phyloP scores from a whole-genome alignment of 148 eudicot species.

The Arctostaphylos glauca region DNA sequence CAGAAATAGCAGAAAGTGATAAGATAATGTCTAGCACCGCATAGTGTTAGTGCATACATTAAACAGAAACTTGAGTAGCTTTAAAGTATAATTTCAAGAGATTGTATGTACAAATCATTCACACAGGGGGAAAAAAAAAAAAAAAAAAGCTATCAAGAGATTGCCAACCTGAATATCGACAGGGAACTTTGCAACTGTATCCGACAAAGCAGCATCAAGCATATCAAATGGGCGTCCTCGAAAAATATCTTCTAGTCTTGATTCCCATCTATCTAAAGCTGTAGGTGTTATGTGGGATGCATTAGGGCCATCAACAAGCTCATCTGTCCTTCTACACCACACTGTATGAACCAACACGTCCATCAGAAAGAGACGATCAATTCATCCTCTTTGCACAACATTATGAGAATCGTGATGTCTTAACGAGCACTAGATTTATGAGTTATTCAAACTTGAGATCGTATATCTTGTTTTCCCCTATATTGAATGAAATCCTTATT shows the following conservation, averaged over 20 bases:
- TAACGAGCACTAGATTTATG: too few relatives aligned
- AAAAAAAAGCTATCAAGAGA: neutral
- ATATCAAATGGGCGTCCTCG: constrained; percentile 91
- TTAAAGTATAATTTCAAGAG: neutral
- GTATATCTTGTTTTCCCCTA: neutral
- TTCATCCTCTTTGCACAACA: neutral
- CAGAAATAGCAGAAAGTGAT: neutral
- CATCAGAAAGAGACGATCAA: constrained; percentile 4
- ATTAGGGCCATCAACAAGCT: constrained; percentile 97
- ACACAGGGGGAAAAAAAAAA: too few relatives aligned
- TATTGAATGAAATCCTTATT: neutral
- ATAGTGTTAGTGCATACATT: neutral
- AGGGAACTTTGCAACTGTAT: constrained; percentile 86
- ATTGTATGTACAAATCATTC: neutral
- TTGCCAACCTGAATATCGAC: constrained; percentile 86
- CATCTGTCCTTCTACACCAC: constrained; percentile 99
- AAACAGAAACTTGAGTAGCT: neutral
- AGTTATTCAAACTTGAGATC: too few relatives aligned
- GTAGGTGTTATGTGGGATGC: constrained; percentile 92
- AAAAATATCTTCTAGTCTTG: constrained; percentile 84
- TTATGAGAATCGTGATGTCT: too few relatives aligned
- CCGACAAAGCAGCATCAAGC: constrained; percentile 97
- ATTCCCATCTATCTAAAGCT: constrained; percentile 95
- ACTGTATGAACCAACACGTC: constrained; percentile 42
- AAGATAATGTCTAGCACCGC: neutral